Evolutionary conservation across 2,329 filamentous ascomycete genomes (phyloP).

Genomic region (Elsinoe arachidis): DNA sequence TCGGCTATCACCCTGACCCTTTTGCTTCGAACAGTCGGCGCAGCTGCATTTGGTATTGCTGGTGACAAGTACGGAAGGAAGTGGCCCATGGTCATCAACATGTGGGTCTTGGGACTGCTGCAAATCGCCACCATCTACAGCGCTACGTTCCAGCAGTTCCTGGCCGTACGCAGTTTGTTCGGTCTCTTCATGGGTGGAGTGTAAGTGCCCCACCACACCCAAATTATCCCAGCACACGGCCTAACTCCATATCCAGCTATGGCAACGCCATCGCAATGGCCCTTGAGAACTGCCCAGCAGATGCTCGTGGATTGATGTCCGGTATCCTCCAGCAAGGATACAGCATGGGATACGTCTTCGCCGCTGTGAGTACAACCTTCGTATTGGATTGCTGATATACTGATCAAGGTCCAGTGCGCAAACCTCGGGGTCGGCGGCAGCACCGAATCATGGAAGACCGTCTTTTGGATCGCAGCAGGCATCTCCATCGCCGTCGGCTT

Average conservation of each 20-base stretch:
- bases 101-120: conserved; percentile 60
- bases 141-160: conserved; percentile 60
- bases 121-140: conserved; percentile 75
- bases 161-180: conserved; percentile 65
- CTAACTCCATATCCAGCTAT: conserved; percentile 34
- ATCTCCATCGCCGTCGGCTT: conserved; percentile 61
- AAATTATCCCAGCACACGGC: not conserved
- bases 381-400: no score
- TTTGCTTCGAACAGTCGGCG: conserved; percentile 65
- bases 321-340: conserved; percentile 78
- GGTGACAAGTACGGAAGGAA: conserved; percentile 75
- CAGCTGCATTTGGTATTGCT: conserved; percentile 65
- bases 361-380: conserved; percentile 37
- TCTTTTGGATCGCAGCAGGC: conserved; percentile 64
- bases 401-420: conserved; percentile 37
- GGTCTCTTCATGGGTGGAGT: conserved; percentile 76
- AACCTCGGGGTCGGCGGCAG: conserved; percentile 63
- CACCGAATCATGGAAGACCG: conserved; percentile 60
- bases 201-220: conserved; percentile 3
- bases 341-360: conserved; percentile 69
- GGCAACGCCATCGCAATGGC: conserved; percentile 73
- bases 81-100: conserved; percentile 72
- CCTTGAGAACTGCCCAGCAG: conserved; percentile 59
- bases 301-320: conserved; percentile 70
- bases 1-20: conserved; percentile 69